These are phyloP conservation scores for Ceratocystis ficicola DNA, from an alignment of 2,329 filamentous ascomycete genomes.

Conservation along the genomic window DNA sequence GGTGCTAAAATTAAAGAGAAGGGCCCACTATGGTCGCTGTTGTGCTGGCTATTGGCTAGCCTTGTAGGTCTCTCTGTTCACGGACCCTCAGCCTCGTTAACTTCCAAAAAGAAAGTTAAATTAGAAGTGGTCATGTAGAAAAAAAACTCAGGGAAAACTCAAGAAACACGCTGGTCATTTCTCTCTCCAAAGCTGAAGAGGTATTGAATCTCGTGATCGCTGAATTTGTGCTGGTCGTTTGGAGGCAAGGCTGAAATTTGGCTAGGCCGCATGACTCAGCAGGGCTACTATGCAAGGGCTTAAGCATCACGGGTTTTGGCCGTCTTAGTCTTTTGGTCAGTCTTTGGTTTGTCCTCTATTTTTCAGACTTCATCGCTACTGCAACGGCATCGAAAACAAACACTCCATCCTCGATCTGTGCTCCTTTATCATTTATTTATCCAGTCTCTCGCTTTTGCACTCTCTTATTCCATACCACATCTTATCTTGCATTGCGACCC, in stretches of 20 bases:
- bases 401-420: not conserved
- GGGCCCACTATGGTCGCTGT: too few species aligned
- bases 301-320: not conserved
- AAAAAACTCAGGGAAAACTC: not conserved
- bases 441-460: not conserved
- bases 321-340: not conserved
- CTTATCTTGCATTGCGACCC: not conserved
- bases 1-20: too few species aligned
- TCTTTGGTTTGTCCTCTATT: not conserved
- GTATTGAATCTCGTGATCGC: not conserved
- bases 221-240: not conserved
- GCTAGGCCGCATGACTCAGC: slow-evolving; percentile 3
- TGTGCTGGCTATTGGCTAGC: too few species aligned
- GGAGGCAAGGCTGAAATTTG: not conserved
- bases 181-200: not conserved
- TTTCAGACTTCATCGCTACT: not conserved
- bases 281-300: not conserved
- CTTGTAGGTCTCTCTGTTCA: too few species aligned
- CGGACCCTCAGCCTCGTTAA: too few species aligned
- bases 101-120: not conserved
- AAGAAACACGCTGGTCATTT: not conserved
- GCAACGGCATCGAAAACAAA: not conserved
- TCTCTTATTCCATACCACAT: not conserved
- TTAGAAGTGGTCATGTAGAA: not conserved
- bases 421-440: not conserved